Conservation (phyloP, 768 basidiomycete species). For the Leccinum ochraceum region DNA sequence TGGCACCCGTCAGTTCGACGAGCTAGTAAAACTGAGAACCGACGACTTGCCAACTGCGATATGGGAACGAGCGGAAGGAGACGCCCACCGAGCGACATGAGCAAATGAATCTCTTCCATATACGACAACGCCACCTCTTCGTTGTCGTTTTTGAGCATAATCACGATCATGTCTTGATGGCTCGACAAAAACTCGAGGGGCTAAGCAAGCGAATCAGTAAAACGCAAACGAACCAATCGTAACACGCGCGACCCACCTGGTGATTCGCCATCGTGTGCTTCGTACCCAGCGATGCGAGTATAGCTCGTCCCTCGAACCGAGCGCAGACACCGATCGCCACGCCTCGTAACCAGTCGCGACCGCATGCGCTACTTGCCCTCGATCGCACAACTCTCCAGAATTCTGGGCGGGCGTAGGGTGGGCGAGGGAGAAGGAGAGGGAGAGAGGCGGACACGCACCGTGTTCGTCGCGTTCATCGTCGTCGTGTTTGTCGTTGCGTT, state of each 20-base stretch:
- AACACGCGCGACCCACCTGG: conserved; percentile 48
- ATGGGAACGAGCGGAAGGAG: conserved; percentile 73
- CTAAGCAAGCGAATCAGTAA: neutral
- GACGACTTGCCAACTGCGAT: conserved; percentile 68
- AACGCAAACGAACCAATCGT: neutral
- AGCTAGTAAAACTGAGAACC: neutral
- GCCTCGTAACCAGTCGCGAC: conserved; percentile 72
- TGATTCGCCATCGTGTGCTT: conserved; percentile 66
- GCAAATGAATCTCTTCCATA: too few species aligned
- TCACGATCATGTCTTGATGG: conserved; percentile 82
- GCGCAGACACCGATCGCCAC: conserved; percentile 60
- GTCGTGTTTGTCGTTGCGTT: too few species aligned
- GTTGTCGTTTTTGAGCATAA: conserved; percentile 75
- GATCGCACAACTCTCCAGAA: conserved; percentile 80
- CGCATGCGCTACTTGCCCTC: conserved; percentile 79
- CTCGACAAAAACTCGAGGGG: conserved; percentile 71
- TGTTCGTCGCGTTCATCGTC: too few species aligned
- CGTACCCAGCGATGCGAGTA: conserved; percentile 74
- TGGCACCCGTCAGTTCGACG: neutral
- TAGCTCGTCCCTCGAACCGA: conserved; percentile 45
- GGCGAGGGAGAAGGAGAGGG: too few species aligned
- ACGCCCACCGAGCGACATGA: conserved; percentile 69
- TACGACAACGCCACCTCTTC: conserved; percentile 61
- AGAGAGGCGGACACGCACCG: too few species aligned
- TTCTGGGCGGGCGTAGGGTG: conserved; percentile 12